Evolutionary conservation across 169 alveolate species (phyloP).

Genomic region (Toxoplasma gondii): DNA sequence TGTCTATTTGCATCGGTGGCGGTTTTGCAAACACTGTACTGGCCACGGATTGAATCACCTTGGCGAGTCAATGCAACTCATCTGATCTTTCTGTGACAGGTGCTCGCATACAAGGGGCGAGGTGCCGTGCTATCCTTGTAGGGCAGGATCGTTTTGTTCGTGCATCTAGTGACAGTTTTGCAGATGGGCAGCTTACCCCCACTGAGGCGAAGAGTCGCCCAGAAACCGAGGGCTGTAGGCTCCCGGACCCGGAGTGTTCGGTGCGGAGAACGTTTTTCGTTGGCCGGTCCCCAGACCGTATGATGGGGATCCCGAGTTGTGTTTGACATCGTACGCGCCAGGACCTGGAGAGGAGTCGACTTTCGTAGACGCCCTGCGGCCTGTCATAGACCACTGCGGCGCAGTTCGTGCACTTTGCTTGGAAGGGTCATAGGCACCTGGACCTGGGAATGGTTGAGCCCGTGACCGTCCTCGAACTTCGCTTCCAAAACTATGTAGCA

Average conservation of each 20-base stretch:
- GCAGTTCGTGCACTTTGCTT: slow-evolving; percentile 13
- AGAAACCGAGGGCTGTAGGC: slow-evolving; percentile 34
- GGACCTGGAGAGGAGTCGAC: slow-evolving; percentile 36
- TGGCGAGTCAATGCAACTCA: too few relatives aligned
- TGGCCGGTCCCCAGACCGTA: slow-evolving; percentile 49
- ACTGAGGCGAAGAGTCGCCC: slow-evolving; percentile 46
- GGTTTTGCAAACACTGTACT: too few relatives aligned
- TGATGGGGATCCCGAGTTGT: slow-evolving; percentile 26
- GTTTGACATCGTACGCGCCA: slow-evolving; percentile 7
- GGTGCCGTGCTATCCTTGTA: not conserved
- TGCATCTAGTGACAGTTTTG: not conserved
- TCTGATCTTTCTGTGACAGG: too few relatives aligned
- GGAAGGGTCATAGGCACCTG: slow-evolving; percentile 27
- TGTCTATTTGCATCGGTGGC: too few relatives aligned
- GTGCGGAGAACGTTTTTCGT: slow-evolving; percentile 29
- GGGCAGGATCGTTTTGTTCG: not conserved
- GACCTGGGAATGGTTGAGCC: not conserved
- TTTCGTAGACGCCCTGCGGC: not conserved
- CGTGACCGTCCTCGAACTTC: not conserved
- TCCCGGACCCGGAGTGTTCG: slow-evolving; percentile 51
- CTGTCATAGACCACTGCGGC: slow-evolving; percentile 43
- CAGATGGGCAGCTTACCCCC: slow-evolving; percentile 37
- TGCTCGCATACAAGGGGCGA: not conserved
- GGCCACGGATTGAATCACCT: too few relatives aligned
- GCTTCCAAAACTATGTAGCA: not conserved